Evolutionary conservation across 257 asterid species (phyloP), one percentile per base, ranked within the genome.

Genomic region (Echium plantagineum): DNA sequence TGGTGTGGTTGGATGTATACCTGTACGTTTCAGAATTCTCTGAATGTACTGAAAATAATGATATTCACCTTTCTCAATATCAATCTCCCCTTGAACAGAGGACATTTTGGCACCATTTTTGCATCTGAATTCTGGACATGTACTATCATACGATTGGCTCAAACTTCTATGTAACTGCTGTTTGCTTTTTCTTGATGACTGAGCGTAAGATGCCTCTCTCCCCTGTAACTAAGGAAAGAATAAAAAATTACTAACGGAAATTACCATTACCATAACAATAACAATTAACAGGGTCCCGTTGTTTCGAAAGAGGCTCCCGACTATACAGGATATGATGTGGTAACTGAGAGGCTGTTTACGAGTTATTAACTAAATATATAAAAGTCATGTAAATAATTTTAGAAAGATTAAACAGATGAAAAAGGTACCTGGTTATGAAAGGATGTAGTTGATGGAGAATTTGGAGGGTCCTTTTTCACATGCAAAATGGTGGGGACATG

Each of bases 21-120:
- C 91, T 0, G 89, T 71, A 65, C 94, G 91, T 63, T 78, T 83
- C 5, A 90, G 71, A 66, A 90, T 82, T 66, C 74, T 81, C 57
- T 67, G 66, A 59, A 90, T 72, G 82, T 88, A 88, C 53, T 63
- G 31, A 42, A 60, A 66, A 70, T 69, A 74, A 60, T 73, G 1
- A 13, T 42, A 42, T 3, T n/a, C n/a, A n/a, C n/a, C n/a, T n/a
- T 12, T 10, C 4, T 42, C 49, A 42, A 35, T 9, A 35, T 35
- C 12, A 7, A 35, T 82, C 54, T 63, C 60, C 59, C 58, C 61
- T 21, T 71, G 63, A 66, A 62, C 70, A 82, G 75, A 62, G 67
- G 53, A 32, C 32, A 74, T 15, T 64, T 74, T 20, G 71, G 72
- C 70, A 66, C 79, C 74, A 68, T 73, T 69, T 59, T 38, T 62